Conservation (phyloP, 140 eudicot genomes). For the Senecio squalidus region DNA sequence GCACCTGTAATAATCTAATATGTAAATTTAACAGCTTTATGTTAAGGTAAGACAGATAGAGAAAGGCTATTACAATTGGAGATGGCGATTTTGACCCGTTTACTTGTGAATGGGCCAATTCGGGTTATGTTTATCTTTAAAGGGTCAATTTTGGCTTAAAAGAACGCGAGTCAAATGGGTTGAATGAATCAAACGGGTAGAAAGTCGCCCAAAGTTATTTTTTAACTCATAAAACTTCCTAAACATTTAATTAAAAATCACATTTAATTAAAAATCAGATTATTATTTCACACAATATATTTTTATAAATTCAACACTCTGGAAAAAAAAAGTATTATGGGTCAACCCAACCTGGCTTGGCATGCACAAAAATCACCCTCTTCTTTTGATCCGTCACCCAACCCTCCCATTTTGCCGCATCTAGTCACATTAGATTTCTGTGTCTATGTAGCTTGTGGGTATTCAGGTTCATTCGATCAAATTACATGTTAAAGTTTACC, state of each 20-base stretch:
- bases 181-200: not conserved
- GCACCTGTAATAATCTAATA: constrained; percentile 32
- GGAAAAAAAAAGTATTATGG: not conserved
- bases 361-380: not conserved
- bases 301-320: no score
- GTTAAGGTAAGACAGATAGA: not conserved
- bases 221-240: not conserved
- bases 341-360: not conserved
- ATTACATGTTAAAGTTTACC: constrained; percentile 36
- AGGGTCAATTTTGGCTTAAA: not conserved
- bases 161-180: not conserved
- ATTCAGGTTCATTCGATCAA: not conserved
- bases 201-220: not conserved
- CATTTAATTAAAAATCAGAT: no score
- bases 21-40: not conserved
- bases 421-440: not conserved
- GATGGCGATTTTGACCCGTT: not conserved
- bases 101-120: not conserved
- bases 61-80: not conserved
- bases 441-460: not conserved
- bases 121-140: not conserved
- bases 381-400: not conserved
- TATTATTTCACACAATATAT: no score
- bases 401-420: not conserved
- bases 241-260: no score